Base-by-base conservation (phyloP, 108 stramenopile genomes). In the Cylindrotheca fusiformis region DNA sequence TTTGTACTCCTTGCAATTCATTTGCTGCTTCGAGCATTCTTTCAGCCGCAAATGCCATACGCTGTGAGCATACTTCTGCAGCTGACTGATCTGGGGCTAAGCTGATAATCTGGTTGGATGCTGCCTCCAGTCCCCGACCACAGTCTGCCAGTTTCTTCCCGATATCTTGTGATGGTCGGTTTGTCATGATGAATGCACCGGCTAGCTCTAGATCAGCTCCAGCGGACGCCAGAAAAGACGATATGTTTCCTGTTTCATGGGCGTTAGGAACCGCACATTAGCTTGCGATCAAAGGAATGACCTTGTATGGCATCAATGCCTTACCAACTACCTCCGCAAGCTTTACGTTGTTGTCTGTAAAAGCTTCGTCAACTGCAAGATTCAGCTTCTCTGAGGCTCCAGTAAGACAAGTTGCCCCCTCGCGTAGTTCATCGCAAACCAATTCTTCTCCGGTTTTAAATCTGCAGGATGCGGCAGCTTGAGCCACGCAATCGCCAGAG, bases 371-470 rank as follows among this genome's bases (percentile, higher is more conserved):
- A 22, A 65, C 69, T 1, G 86, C 86, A 28, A 48, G 41, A 14
- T 33, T 8, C 28, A 87, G 33, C 50, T 85, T 87, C 22, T 58
- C 70, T 2, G 44, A 27, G 2, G 70, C 86, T 67, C 82, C 90
- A 4, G 32, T 28, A 4, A 91, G 56, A 60, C 88, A 90, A n/a
- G 77, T 76, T 0, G 76, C 82, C 8, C 66, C 84, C 72, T 91
- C 90, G 21, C 90, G 72, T n/a, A 91, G 54, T 76, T 91, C 90
- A 65, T 91, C 90, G 56, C 69, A 73, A 14, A 87, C 90, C 24
- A 91, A 56, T 65, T 91, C 90, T 0, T 32, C 41, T 12, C 77
- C 90, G 4, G 90, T 91, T 52, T 91, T 91, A 65, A 91, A 87
- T 14, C 90, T 78, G 60, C 77, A 79, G 12, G 77, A 77, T 32